Evolutionary conservation across 192 early-diverging fungal genomes (phyloP).

Genomic region (Podila epigama): DNA sequence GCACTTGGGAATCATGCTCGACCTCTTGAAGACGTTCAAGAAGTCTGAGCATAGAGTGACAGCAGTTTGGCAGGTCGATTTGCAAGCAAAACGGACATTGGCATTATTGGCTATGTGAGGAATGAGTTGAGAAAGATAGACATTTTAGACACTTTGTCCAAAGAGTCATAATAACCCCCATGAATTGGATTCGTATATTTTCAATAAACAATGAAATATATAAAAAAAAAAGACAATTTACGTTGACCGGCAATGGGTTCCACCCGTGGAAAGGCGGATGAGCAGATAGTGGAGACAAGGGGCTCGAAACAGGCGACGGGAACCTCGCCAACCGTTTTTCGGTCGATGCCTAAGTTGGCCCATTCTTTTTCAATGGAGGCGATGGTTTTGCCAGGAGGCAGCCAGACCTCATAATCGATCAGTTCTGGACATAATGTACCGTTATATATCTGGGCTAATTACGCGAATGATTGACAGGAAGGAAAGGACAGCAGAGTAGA

Average conservation of each 20-base stretch:
- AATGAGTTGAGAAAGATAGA: no score
- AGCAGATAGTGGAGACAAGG: slow-evolving; percentile 43
- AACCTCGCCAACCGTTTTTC: not conserved
- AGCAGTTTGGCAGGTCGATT: slow-evolving; percentile 40
- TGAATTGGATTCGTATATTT: no score
- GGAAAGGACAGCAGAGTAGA: not conserved
- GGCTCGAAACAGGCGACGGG: slow-evolving; percentile 25
- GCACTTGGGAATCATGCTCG: slow-evolving; percentile 29
- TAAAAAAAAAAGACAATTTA: not conserved
- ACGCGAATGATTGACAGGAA: not conserved
- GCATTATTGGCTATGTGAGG: slow-evolving; percentile 5
- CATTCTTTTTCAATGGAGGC: slow-evolving; percentile 20
- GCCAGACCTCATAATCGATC: slow-evolving; percentile 43
- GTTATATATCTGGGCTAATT: slow-evolving; percentile 15
- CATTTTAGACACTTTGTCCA: no score
- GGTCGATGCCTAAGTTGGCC: not conserved
- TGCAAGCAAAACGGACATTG: slow-evolving; percentile 30
- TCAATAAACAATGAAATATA: not conserved
- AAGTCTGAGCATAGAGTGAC: slow-evolving; percentile 15
- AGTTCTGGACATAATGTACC: slow-evolving; percentile 31
- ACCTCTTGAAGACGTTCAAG: slow-evolving; percentile 14
- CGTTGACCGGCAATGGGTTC: not conserved
- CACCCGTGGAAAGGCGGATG: slow-evolving; percentile 39
- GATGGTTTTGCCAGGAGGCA: slow-evolving; percentile 26
- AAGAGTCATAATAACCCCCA: no score